A percentile compares a stretch with the other conserved stretches of the same genome.
Conservation (phyloP, 495 filamentous ascomycete species). For the Cudoniella acicularis region DNA sequence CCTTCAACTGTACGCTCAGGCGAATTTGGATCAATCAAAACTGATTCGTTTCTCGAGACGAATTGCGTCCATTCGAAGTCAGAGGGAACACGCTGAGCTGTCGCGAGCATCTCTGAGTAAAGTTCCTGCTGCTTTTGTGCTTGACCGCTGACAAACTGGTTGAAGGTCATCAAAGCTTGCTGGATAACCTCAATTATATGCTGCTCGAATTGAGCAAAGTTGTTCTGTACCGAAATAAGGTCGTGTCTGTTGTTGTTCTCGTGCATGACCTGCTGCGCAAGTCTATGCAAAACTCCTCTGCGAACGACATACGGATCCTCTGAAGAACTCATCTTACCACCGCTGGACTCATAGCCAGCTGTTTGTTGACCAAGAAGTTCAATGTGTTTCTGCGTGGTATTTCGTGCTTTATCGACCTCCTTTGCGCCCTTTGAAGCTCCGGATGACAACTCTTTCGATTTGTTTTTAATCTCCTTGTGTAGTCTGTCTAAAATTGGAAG, state of each 20-base stretch:
- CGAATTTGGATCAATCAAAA: constrained; percentile 76
- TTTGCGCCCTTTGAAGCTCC: constrained; percentile 88
- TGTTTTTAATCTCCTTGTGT: constrained; percentile 94
- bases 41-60: constrained; percentile 56
- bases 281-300: constrained; percentile 73
- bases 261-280: constrained; percentile 87
- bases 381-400: constrained; percentile 88
- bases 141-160: constrained; percentile 70
- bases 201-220: constrained; percentile 82
- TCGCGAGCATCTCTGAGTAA: constrained; percentile 76
- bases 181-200: constrained; percentile 85
- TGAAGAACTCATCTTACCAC: constrained; percentile 58
- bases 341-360: constrained; percentile 66
- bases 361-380: constrained; percentile 85
- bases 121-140: constrained; percentile 74
- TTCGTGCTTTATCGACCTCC: constrained; percentile 84
- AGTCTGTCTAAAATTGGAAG: constrained; percentile 85
- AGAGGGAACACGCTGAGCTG: constrained; percentile 74
- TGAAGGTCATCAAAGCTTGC: constrained; percentile 72
- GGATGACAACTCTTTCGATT: constrained; percentile 77
- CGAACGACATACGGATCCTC: constrained; percentile 89
- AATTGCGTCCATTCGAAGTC: constrained; percentile 94
- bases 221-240: constrained; percentile 80
- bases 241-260: constrained; percentile 95
- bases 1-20: constrained; percentile 65